Evolutionary conservation across 306 rosid genomes (phyloP).

Genomic region (Morella rubra): DNA sequence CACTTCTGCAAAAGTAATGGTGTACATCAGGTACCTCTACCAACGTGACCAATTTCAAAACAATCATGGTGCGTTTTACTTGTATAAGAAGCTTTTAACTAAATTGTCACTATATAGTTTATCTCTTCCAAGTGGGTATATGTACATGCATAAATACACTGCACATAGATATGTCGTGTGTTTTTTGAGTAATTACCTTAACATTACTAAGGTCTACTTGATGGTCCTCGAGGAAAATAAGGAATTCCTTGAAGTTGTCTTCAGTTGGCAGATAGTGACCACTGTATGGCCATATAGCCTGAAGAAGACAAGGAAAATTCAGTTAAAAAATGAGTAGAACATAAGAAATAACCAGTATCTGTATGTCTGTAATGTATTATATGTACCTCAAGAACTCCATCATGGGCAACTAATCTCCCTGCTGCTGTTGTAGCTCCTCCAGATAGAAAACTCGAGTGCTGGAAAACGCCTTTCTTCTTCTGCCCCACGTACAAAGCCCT

Average conservation of each 20-base stretch:
- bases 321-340: neutral
- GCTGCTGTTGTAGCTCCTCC: constrained; percentile 52
- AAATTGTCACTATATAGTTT: neutral
- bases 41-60: neutral
- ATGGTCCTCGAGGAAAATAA: constrained; percentile 41
- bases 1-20: constrained; percentile 28
- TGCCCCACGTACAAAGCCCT: constrained; percentile 49
- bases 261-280: constrained; percentile 56
- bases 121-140: neutral
- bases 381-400: constrained; percentile 44
- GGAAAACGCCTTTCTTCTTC: constrained; percentile 53
- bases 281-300: constrained; percentile 61
- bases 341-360: neutral
- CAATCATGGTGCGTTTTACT: neutral
- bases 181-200: constrained; percentile 29
- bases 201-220: constrained; percentile 40
- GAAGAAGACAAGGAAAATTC: constrained; percentile 4
- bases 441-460: constrained; percentile 50
- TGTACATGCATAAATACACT: neutral
- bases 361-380: neutral
- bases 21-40: neutral
- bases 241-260: constrained; percentile 48
- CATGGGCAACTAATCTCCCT: constrained; percentile 43
- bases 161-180: neutral
- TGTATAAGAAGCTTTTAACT: neutral